These are phyloP conservation scores for Peronosclerospora sorghi DNA, from an alignment of 352 stramenopile genomes.

Conservation along the genomic window DNA sequence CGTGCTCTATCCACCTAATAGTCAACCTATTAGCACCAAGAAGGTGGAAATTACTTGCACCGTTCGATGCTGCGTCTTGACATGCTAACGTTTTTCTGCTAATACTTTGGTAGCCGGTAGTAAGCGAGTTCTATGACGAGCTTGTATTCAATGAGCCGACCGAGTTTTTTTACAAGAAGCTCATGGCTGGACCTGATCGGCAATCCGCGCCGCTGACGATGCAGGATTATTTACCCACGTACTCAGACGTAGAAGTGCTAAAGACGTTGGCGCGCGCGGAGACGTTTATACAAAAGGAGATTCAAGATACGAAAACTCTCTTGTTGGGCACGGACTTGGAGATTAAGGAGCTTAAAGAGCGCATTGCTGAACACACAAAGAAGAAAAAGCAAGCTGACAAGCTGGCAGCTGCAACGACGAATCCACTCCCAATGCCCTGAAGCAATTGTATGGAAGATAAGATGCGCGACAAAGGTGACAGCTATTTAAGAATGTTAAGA, in stretches of 20 bases:
- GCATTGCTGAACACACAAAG: slow-evolving; percentile 64
- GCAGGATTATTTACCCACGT: slow-evolving; percentile 78
- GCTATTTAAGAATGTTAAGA: too few relatives aligned
- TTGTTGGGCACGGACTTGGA: slow-evolving; percentile 55
- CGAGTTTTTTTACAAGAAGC: slow-evolving; percentile 91
- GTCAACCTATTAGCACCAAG: slow-evolving; percentile 82
- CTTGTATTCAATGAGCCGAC: slow-evolving; percentile 96
- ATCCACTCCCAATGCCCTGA: neutral
- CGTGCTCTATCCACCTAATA: slow-evolving; percentile 72
- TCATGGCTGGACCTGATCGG: slow-evolving; percentile 66
- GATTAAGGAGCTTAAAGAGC: slow-evolving; percentile 64
- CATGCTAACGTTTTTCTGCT: neutral
- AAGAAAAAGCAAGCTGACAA: slow-evolving; percentile 67
- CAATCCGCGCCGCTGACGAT: slow-evolving; percentile 54
- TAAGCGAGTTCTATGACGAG: slow-evolving; percentile 96
- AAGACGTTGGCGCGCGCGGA: slow-evolving; percentile 77
- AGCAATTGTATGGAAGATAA: too few relatives aligned
- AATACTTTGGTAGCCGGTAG: slow-evolving; percentile 69
- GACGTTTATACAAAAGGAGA: slow-evolving; percentile 64
- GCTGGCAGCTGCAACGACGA: slow-evolving; percentile 12
- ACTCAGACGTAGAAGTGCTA: slow-evolving; percentile 84
- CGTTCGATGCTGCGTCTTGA: neutral
- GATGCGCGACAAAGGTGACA: too few relatives aligned
- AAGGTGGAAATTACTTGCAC: slow-evolving; percentile 36
- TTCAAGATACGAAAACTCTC: slow-evolving; percentile 60